Conservation (phyloP, 129 eudicot species). For the Sambucus nigra region DNA sequence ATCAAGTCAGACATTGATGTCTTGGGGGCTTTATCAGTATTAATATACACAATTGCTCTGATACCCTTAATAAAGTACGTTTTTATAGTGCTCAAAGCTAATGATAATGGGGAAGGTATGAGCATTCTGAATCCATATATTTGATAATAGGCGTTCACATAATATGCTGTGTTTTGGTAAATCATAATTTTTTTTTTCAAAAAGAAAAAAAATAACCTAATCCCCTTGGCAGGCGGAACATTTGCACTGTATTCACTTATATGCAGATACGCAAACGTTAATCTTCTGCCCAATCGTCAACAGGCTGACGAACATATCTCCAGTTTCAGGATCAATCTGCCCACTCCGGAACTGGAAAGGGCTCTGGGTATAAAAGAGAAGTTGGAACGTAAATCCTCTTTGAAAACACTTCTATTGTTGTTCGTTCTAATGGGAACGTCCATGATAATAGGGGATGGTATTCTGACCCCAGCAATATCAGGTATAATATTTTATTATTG, state of each 20-base stretch:
- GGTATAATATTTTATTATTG: conserved; percentile 27
- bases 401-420: conserved; percentile 76
- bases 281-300: conserved; percentile 86
- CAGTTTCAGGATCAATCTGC: conserved; percentile 91
- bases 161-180: too few species aligned
- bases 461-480: conserved; percentile 98
- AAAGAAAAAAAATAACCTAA: too few species aligned
- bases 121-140: background rate
- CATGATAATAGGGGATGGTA: conserved; percentile 96
- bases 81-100: conserved; percentile 82
- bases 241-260: conserved; percentile 92
- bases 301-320: conserved; percentile 91
- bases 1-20: conserved; percentile 78
- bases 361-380: conserved; percentile 74
- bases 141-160: too few species aligned
- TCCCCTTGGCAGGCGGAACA: conserved; percentile 67
- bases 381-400: conserved; percentile 59
- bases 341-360: conserved; percentile 92
- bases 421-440: conserved; percentile 94
- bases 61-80: conserved; percentile 76
- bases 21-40: conserved; percentile 91
- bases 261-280: conserved; percentile 93
- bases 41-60: conserved; percentile 69
- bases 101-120: conserved; percentile 94
- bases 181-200: too few species aligned